Base-by-base conservation (phyloP, 2,329 filamentous ascomycete species). In the Fusarium tricinctum region DNA sequence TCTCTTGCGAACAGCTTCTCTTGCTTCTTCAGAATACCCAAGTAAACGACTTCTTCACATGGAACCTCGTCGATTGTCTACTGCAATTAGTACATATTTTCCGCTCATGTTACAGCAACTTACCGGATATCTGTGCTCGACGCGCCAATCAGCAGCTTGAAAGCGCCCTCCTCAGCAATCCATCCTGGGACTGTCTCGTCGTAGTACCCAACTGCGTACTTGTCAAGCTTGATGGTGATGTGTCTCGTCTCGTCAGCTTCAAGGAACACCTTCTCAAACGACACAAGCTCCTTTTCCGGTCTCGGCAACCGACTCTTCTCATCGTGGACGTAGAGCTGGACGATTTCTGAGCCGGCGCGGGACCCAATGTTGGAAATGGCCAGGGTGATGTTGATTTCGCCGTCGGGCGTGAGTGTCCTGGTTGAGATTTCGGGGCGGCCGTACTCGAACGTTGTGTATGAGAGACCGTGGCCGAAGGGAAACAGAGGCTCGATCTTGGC, bases 401-500 rank as follows among this genome's bases (percentile, higher is more conserved):
- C 78, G 57, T 81, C 69, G 42, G 81, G 71, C 38, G 78, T 70
- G 56, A 86, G 75, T 3, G 80, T 75, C 52, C 77, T 76, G 3
- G 76, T 72, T 70, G 79, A 83, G 53, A 90, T 81, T 5, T 83
- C 83, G 0, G 88, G 84, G 1, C 82, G 80, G 15, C 88, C 87
- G 73, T 92, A 90, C 46, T 85, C 82, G 75, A 93, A 93, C 0
- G 80, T 85, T 0, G 91, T 92, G 77, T 93, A 94, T 0, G 89
- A 91, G 9, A 93, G 83, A 2, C 91, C 91, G 75, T 92, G 90
- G 13, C 91, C 91, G 68, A 93, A 93, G 28, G 89, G 84, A 78
- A 92, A 93, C 0, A 91, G 82, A 0, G 89, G 88, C 7, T 83
- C 79, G 49, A 89, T 84, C 26, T 82, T 81, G 14, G 83, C 80